These are phyloP conservation scores for Discostella stelligeroides DNA, from an alignment of 108 stramenopile species.

Conservation along the genomic window DNA sequence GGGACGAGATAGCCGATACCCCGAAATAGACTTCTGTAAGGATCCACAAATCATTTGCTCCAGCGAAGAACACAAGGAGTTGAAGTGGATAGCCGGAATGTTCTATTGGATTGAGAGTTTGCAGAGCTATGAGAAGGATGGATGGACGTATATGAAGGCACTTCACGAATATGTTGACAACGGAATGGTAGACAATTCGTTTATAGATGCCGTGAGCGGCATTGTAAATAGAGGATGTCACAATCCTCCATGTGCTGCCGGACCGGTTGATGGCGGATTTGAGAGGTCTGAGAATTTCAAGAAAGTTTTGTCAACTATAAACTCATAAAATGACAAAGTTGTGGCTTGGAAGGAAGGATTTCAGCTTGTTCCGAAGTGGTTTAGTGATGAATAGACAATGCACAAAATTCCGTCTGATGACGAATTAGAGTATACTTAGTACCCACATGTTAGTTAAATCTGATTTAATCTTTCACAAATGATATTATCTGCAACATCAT, in stretches of 20 bases:
- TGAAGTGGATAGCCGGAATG: slow-evolving; percentile 50
- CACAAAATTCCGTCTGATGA: too few relatives aligned
- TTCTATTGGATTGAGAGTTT: slow-evolving; percentile 41
- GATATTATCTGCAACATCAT: too few relatives aligned
- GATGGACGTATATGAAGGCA: slow-evolving; percentile 33
- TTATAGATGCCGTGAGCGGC: slow-evolving; percentile 31
- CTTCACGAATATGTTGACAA: slow-evolving; percentile 33
- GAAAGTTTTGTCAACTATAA: slow-evolving; percentile 28
- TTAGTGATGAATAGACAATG: too few relatives aligned
- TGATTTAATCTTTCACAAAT: too few relatives aligned
- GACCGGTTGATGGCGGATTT: slow-evolving; percentile 23
- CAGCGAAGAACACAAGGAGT: slow-evolving; percentile 26
- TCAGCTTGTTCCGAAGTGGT: too few relatives aligned
- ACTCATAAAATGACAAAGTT: too few relatives aligned
- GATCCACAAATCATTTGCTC: slow-evolving; percentile 40
- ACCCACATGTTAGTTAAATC: too few relatives aligned
- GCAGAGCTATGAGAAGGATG: slow-evolving; percentile 35
- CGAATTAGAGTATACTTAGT: too few relatives aligned
- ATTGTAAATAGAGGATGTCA: slow-evolving; percentile 32
- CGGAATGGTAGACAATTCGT: slow-evolving; percentile 21
- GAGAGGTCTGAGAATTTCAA: slow-evolving; percentile 41
- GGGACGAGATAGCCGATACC: slow-evolving; percentile 21
- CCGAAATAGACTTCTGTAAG: slow-evolving; percentile 42
- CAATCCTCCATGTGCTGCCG: slow-evolving; percentile 35
- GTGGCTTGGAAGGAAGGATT: too few relatives aligned